Conservation (phyloP, 148 eudicot species). For the Cornus kousa region DNA sequence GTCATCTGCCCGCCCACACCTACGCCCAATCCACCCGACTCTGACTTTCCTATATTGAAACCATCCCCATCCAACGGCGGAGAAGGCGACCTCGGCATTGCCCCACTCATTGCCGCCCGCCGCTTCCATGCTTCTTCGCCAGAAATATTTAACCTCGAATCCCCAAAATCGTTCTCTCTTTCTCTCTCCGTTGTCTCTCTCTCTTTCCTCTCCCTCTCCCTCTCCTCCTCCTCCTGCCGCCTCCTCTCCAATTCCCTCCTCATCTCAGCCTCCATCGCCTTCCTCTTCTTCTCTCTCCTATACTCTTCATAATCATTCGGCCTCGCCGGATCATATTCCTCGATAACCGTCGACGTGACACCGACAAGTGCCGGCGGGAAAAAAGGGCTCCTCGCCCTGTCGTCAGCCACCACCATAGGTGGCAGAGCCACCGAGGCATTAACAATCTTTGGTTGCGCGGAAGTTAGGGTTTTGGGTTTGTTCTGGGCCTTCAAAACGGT, state of each 20-base stretch:
- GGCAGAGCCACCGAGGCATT: background rate
- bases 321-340: slow-evolving; percentile 82
- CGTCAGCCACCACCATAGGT: background rate
- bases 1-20: slow-evolving; percentile 99
- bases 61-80: slow-evolving; percentile 49
- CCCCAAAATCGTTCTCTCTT: slow-evolving; percentile 24
- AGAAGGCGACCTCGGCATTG: slow-evolving; percentile 39
- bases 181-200: slow-evolving; percentile 30
- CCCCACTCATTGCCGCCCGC: slow-evolving; percentile 62
- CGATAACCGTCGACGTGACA: slow-evolving; percentile 58
- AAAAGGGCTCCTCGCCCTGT: slow-evolving; percentile 11
- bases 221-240: slow-evolving; percentile 39
- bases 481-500: slow-evolving; percentile 43
- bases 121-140: slow-evolving; percentile 95
- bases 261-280: slow-evolving; percentile 54
- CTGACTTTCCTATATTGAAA: slow-evolving; percentile 79
- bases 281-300: slow-evolving; percentile 59
- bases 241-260: slow-evolving; percentile 38
- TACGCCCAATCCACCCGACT: slow-evolving; percentile 78
- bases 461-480: slow-evolving; percentile 29
- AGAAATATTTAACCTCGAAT: slow-evolving; percentile 40
- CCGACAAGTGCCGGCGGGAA: slow-evolving; percentile 66
- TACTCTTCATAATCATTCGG: slow-evolving; percentile 95
- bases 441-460: background rate
- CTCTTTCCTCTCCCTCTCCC: slow-evolving; percentile 36